Evolutionary conservation across 768 basidiomycete genomes (phyloP).

Genomic region (Rubroboletus pulcherrimus): DNA sequence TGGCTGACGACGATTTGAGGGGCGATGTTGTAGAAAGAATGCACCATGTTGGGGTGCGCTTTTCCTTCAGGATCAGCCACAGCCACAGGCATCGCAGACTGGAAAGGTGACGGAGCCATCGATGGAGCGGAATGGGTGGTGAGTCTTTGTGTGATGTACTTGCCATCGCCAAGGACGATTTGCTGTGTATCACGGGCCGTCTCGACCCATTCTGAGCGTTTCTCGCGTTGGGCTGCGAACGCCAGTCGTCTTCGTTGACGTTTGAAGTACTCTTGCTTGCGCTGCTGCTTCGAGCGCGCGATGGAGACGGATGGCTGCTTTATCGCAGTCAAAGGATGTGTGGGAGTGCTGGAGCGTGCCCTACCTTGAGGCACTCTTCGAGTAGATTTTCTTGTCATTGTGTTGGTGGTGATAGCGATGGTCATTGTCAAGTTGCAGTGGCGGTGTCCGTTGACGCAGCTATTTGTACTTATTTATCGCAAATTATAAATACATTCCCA

Average conservation of each 20-base stretch:
- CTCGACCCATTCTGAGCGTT: conserved; percentile 30
- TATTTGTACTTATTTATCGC: neutral
- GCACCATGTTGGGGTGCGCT: neutral
- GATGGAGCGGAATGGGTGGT: conserved; percentile 4
- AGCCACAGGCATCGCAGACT: conserved; percentile 8
- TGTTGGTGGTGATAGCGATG: conserved; percentile 1
- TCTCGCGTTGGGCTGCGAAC: conserved; percentile 24
- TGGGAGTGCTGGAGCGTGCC: conserved; percentile 24
- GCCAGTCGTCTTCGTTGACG: conserved; percentile 17
- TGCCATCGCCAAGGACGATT: conserved; percentile 39
- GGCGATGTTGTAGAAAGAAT: conserved; percentile 32
- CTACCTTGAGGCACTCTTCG: conserved; percentile 26
- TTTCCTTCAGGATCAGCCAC: conserved; percentile 4
- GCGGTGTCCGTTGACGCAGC: neutral
- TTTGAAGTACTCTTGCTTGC: conserved; percentile 20
- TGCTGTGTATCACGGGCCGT: conserved; percentile 35
- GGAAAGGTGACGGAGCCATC: conserved; percentile 16
- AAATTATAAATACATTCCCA: neutral
- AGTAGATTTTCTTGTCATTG: conserved; percentile 22
- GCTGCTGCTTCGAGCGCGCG: conserved; percentile 18
- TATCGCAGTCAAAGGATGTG: conserved; percentile 20
- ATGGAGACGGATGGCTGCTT: conserved; percentile 22
- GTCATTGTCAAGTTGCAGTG: neutral
- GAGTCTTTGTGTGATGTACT: conserved; percentile 34
- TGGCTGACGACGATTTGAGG: conserved; percentile 34